Evolutionary conservation across 2,329 filamentous ascomycete species (phyloP).

Genomic region (Colletotrichum lupini): DNA sequence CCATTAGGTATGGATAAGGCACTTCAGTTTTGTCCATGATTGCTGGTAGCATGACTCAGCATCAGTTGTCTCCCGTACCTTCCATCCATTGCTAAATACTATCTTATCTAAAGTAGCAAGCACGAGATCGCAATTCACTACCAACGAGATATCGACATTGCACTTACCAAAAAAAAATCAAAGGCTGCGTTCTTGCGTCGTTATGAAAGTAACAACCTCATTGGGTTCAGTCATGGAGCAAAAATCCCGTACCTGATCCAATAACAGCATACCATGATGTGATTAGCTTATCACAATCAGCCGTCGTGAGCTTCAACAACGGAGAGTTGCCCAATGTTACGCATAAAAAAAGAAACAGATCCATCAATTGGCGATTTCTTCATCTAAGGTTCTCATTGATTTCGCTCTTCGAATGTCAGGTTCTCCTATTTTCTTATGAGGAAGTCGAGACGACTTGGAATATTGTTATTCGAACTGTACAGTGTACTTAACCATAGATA

Average conservation of each 20-base stretch:
- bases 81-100: no score
- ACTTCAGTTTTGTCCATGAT: background rate
- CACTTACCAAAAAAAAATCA: background rate
- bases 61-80: background rate
- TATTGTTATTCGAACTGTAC: background rate
- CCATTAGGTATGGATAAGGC: background rate
- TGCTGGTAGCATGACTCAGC: background rate
- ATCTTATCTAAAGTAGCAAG: background rate
- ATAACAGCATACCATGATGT: background rate
- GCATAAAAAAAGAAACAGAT: background rate
- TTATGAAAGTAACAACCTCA: background rate
- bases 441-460: background rate
- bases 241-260: background rate
- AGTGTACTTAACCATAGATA: background rate
- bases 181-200: background rate
- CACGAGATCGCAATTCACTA: background rate
- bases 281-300: background rate
- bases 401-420: background rate
- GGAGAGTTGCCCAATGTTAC: background rate
- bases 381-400: no score
- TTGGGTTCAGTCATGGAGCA: background rate
- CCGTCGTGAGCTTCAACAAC: background rate
- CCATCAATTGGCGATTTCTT: background rate
- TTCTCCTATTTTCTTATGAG: background rate
- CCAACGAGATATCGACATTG: background rate